Conservation (phyloP, 495 filamentous ascomycete genomes). For the Xylaria flabelliformis region DNA sequence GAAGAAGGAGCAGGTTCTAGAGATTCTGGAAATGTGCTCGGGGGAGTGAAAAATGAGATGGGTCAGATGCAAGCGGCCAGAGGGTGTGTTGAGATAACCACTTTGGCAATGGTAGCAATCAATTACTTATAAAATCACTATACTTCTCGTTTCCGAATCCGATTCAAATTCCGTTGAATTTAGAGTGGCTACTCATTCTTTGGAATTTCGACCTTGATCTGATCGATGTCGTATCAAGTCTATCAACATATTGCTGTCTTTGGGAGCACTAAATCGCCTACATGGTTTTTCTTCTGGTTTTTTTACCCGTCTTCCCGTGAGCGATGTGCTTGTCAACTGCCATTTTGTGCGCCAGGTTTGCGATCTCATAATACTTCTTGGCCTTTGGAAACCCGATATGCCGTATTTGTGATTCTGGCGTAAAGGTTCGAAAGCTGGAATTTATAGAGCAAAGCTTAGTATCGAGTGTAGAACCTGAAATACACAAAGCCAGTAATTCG, state of each 20-base stretch:
- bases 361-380: no score
- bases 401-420: no score
- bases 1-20: constrained; percentile 40
- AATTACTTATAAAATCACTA: not conserved
- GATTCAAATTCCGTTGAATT: not conserved
- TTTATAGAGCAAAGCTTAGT: no score
- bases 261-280: not conserved
- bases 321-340: not conserved
- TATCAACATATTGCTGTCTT: not conserved
- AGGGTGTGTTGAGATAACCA: not conserved
- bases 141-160: not conserved
- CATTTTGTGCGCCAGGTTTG: no score
- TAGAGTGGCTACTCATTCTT: not conserved
- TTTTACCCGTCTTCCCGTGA: not conserved
- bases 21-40: constrained; percentile 44
- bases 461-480: no score
- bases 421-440: no score
- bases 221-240: not conserved
- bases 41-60: constrained; percentile 7
- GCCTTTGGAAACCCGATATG: no score
- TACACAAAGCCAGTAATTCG: no score
- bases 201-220: not conserved
- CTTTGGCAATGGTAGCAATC: not conserved
- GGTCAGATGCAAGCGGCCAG: not conserved
- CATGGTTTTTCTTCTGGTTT: not conserved